These are phyloP conservation scores for Agrostemma githago DNA, from an alignment of 148 eudicot species.

Conservation along the genomic window DNA sequence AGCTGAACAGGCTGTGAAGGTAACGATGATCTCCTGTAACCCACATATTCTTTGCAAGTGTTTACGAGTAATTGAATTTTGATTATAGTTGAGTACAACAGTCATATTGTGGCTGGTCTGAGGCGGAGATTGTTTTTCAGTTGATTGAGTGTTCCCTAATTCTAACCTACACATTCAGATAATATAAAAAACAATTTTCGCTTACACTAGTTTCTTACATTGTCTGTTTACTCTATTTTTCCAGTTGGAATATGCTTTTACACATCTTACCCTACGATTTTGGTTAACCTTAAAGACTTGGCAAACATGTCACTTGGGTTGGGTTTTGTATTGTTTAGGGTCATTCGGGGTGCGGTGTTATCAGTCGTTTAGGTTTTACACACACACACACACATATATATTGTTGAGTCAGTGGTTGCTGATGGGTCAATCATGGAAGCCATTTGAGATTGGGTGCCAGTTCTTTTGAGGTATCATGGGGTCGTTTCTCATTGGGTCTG, in stretches of 20 bases:
- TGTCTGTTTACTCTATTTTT: too few species aligned
- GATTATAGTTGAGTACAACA: not conserved
- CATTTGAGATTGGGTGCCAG: not conserved
- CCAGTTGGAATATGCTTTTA: too few species aligned
- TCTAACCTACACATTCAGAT: too few species aligned
- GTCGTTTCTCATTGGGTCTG: not conserved
- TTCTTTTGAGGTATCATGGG: not conserved
- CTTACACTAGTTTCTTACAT: not conserved
- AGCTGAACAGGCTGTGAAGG: constrained; percentile 99
- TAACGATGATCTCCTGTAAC: constrained; percentile 15
- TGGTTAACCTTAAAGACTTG: not conserved
- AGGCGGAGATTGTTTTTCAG: not conserved
- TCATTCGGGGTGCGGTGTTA: not conserved
- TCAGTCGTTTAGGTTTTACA: not conserved
- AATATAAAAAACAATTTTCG: not conserved
- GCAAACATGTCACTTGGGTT: not conserved
- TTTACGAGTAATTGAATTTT: not conserved
- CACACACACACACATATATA: too few species aligned
- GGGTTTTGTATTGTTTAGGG: not conserved
- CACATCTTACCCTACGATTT: not conserved
- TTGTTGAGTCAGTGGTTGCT: not conserved
- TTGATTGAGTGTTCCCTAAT: not conserved
- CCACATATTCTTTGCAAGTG: not conserved
- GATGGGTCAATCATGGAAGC: not conserved
- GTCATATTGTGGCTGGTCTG: not conserved